Percentiles rank a stretch among this genome's conserved stretches.
These are phyloP conservation scores for Pleurotus citrinopileatus DNA, from an alignment of 768 basidiomycete species.

Conservation along the genomic window DNA sequence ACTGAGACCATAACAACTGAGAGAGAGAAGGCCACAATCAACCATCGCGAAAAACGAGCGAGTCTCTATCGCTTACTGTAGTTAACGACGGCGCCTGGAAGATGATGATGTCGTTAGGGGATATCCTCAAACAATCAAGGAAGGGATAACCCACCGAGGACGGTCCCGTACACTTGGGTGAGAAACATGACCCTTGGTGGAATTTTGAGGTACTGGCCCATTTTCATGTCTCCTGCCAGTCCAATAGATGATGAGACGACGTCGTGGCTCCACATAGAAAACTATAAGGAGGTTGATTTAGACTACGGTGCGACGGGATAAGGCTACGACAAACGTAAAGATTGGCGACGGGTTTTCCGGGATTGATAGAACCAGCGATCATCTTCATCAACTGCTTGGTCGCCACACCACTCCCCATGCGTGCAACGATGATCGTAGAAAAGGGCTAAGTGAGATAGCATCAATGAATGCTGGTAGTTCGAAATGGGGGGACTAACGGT, in stretches of 20 bases:
- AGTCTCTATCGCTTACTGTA: slow-evolving; percentile 25
- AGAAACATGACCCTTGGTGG: slow-evolving; percentile 20
- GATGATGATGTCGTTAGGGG: neutral
- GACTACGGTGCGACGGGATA: neutral
- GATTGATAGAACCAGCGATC: slow-evolving; percentile 56
- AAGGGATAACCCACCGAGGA: slow-evolving; percentile 39
- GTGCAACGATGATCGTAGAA: slow-evolving; percentile 50
- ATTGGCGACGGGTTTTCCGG: slow-evolving; percentile 66
- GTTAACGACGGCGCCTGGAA: slow-evolving; percentile 32
- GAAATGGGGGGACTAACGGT: slow-evolving; percentile 21
- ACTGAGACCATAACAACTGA: slow-evolving; percentile 57
- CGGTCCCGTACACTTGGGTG: slow-evolving; percentile 62
- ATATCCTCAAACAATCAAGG: no score
- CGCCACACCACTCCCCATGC: slow-evolving; percentile 58
- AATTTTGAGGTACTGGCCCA: slow-evolving; percentile 34
- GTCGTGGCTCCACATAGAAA: slow-evolving; percentile 69
- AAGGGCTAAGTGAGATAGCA: slow-evolving; percentile 36
- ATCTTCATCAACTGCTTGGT: slow-evolving; percentile 65
- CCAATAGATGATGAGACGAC: slow-evolving; percentile 50
- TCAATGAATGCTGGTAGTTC: neutral
- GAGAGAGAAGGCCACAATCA: no score
- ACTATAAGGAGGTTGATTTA: slow-evolving; percentile 31
- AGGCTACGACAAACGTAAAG: slow-evolving; percentile 47
- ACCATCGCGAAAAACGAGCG: neutral
- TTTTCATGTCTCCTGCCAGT: slow-evolving; percentile 62